phyloP scores from a whole-genome alignment of 2,329 filamentous ascomycete genomes.

The Beauveria australis region DNA sequence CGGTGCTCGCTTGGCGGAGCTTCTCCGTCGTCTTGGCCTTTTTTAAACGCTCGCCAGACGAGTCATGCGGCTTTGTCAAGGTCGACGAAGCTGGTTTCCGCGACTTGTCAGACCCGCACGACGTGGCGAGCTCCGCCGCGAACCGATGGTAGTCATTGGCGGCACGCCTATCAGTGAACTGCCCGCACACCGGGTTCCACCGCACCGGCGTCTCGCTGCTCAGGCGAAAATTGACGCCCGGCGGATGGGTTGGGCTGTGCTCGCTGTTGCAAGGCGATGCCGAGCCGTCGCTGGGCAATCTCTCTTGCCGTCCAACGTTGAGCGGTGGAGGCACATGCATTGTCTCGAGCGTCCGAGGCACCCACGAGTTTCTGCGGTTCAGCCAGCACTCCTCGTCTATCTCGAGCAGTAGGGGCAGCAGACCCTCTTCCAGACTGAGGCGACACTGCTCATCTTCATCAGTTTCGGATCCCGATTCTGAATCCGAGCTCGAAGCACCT shows the following conservation, averaged over 20 bases:
- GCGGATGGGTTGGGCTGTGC: not conserved
- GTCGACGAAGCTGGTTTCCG: not conserved
- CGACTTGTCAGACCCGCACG: not conserved
- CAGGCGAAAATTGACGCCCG: not conserved
- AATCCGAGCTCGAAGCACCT: not conserved
- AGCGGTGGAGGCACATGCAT: not conserved
- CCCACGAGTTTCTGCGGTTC: slow-evolving; percentile 2
- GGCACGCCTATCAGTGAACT: slow-evolving; percentile 23
- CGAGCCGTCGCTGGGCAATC: not conserved
- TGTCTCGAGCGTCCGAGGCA: not conserved
- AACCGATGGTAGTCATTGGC: slow-evolving; percentile 29
- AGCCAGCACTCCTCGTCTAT: not conserved
- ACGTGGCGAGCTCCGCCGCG: slow-evolving; percentile 22
- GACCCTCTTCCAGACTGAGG: not conserved
- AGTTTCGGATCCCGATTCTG: not conserved
- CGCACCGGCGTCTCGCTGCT: not conserved
- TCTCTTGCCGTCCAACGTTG: not conserved
- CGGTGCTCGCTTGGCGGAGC: not conserved
- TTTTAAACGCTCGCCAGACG: not conserved
- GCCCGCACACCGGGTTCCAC: slow-evolving; percentile 17
- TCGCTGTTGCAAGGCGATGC: not conserved
- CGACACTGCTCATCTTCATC: not conserved
- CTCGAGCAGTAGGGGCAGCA: slow-evolving; percentile 1
- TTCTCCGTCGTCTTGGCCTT: not conserved
- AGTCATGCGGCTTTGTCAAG: not conserved